Conservation (phyloP, 768 basidiomycete species). For the Candolleomyces aberdarensis region DNA sequence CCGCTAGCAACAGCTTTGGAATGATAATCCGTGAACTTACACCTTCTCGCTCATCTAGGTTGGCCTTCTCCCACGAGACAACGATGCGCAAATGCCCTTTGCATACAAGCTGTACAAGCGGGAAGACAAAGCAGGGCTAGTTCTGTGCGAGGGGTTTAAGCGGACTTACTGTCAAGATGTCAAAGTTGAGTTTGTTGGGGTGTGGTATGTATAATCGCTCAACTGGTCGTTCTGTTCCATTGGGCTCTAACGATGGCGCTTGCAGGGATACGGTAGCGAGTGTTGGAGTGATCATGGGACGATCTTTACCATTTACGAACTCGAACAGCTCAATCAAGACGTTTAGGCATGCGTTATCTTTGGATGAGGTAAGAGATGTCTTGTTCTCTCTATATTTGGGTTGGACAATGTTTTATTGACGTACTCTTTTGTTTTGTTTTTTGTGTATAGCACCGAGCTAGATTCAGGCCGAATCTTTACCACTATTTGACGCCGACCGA, state of each 20-base stretch:
- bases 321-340: conserved; percentile 63
- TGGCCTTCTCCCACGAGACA: conserved; percentile 67
- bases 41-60: conserved; percentile 37
- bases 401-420: not conserved
- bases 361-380: conserved; percentile 60
- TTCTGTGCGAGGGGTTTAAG: conserved; percentile 66
- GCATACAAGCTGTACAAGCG: conserved; percentile 72
- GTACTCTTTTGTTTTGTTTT: not conserved
- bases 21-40: not conserved
- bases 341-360: conserved; percentile 74
- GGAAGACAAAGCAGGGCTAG: conserved; percentile 39
- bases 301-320: conserved; percentile 64
- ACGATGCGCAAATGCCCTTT: conserved; percentile 66
- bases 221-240: not conserved
- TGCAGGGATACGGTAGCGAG: conserved; percentile 79
- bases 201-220: conserved; percentile 48
- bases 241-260: not conserved
- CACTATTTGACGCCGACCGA: conserved; percentile 33
- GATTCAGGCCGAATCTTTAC: conserved; percentile 61
- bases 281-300: conserved; percentile 61
- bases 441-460: conserved; percentile 51
- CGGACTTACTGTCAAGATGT: conserved; percentile 64
- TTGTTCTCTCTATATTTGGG: not conserved
- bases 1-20: not conserved
- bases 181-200: conserved; percentile 76